Base-by-base conservation (phyloP, 345 rosid species). In the Gossypium rotundifolium region DNA sequence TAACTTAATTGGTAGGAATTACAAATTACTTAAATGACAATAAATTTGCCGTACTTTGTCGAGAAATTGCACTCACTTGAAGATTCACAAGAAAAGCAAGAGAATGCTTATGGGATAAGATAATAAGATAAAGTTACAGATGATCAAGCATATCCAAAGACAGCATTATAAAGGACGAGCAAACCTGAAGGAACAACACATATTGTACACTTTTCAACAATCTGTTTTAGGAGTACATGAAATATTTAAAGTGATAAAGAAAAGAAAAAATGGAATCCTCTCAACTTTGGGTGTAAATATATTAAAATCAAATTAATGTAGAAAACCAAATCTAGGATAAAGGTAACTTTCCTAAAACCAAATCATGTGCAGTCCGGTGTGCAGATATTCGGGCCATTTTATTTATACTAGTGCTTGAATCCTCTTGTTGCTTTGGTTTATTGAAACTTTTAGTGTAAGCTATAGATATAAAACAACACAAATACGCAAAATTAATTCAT, bases 301-400 rank as follows among this genome's bases (percentile, higher is more conserved):
- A 46, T 67, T 22, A 65, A 22, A 22, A 13, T n/a, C 9, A 66
- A 46, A 46, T 4, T 45, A 45, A 64, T 17, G 49, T 45, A 67
- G 71, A 48, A 67, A 67, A 48, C 57, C 42, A 67, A 48, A 67
- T 67, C 42, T 23, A 67, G 55, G 54, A 45, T 66, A 12, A 4
- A 4, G 18, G 17, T 67, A 10, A 42, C 42, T 42, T 65, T 65
- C 51, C 69, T 4, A 42, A 65, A 40, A 65, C 46, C 25, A 40
- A 64, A 40, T 64, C 49, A 40, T 40, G 25, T 9, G 49, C 48
- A 38, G 17, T 33, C 20, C 23, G 18, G 23, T 38, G 48, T 17
- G 23, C 68, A 64, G n/a, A 25, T 27, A 14, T 27, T 60, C 14
- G 23, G 13, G 23, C 13, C 42, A 33, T 61, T 61, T 10, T 42